These are phyloP conservation scores for Fusarium concolor DNA, from an alignment of 2,329 filamentous ascomycete species.

Conservation along the genomic window DNA sequence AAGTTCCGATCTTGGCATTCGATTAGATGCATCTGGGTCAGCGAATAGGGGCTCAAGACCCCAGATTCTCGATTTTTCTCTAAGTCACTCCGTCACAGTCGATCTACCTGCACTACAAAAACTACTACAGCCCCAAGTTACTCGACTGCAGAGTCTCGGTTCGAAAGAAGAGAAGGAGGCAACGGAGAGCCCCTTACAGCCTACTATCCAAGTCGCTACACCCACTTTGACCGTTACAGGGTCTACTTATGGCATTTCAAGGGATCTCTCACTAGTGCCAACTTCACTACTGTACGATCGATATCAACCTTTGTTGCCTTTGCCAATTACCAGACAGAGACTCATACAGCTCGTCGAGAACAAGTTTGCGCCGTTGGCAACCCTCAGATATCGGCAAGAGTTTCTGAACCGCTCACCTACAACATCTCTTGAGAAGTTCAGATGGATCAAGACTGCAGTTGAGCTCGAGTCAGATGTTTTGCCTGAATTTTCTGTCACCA, in stretches of 20 bases:
- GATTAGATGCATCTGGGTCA: conserved; percentile 49
- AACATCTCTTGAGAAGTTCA: conserved; percentile 23
- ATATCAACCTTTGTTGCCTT: conserved; percentile 54
- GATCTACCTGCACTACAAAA: conserved; percentile 50
- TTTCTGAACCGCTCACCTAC: conserved; percentile 45
- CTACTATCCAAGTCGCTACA: conserved; percentile 35
- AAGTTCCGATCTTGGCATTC: conserved; percentile 54
- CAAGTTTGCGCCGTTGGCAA: conserved; percentile 53
- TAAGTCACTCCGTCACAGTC: conserved; percentile 54
- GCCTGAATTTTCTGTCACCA: conserved; percentile 52
- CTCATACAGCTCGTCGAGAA: conserved; percentile 54
- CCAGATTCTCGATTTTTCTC: conserved; percentile 53
- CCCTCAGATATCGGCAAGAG: conserved; percentile 55
- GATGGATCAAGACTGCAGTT: conserved; percentile 43
- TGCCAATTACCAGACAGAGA: conserved; percentile 52
- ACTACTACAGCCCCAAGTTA: conserved; percentile 43
- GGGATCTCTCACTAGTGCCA: conserved; percentile 46
- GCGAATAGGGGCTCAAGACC: conserved; percentile 20
- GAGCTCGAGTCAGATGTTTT: conserved; percentile 51
- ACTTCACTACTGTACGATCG: conserved; percentile 51
- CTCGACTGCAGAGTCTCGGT: conserved; percentile 40
- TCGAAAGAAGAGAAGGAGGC: conserved; percentile 25
- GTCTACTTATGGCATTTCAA: conserved; percentile 55
- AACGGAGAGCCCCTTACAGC: conserved; percentile 16
- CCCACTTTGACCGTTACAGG: conserved; percentile 55